A percentile compares a stretch with the other conserved stretches of the same genome.
These are phyloP conservation scores for Neckera pumila DNA, from an alignment of 225 moss, liverwort and hornwort species.

Conservation along the genomic window DNA sequence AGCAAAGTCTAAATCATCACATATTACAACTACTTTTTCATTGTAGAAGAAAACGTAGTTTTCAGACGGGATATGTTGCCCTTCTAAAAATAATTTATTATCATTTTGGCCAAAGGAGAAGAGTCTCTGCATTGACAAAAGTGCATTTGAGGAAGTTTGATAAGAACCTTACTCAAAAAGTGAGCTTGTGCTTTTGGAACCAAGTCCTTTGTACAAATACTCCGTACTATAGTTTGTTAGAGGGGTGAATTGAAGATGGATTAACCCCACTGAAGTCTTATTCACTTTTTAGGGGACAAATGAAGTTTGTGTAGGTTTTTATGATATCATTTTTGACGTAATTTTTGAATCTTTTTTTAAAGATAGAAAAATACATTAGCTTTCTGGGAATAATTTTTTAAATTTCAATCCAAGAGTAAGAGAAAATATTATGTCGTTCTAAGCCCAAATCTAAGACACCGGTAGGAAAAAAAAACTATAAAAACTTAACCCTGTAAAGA, in stretches of 20 bases:
- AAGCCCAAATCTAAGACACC: accelerated
- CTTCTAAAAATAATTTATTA: background rate
- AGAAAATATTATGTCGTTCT: background rate
- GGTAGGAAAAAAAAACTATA: too few relatives aligned
- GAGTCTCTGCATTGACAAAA: background rate
- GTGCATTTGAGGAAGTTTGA: background rate
- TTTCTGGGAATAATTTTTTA: background rate
- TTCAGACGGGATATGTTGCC: background rate
- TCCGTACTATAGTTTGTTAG: background rate
- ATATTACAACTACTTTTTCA: background rate
- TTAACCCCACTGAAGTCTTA: background rate
- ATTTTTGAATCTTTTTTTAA: background rate
- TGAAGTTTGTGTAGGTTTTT: background rate
- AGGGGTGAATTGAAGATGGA: background rate
- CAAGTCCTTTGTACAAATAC: too few relatives aligned
- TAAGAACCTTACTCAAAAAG: background rate
- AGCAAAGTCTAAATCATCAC: background rate
- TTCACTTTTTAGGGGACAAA: accelerated
- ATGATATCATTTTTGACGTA: background rate
- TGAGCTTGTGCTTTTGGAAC: too few relatives aligned
- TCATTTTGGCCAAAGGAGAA: background rate
- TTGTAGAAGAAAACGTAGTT: background rate
- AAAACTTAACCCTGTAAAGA: too few relatives aligned
- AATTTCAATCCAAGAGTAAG: accelerated
- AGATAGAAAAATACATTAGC: background rate